These are phyloP conservation scores for Colletotrichum euphorbiae DNA, from an alignment of 2,329 filamentous ascomycete genomes.

Conservation along the genomic window DNA sequence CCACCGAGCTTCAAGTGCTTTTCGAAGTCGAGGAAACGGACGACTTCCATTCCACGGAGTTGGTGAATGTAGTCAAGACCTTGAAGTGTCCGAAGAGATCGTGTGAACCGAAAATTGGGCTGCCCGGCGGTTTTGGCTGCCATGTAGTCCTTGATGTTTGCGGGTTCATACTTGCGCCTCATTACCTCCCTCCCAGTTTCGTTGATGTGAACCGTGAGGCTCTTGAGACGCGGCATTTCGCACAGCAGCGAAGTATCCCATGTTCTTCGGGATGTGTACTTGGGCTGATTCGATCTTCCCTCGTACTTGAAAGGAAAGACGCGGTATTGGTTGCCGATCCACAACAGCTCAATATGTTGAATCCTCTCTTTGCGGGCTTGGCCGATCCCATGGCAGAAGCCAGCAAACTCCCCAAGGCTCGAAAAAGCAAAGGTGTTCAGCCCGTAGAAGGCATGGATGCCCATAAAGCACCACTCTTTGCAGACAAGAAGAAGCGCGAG, in stretches of 20 bases:
- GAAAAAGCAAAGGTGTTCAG: constrained; percentile 63
- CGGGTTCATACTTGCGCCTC: constrained; percentile 53
- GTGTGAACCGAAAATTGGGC: constrained; percentile 52
- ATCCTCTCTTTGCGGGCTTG: constrained; percentile 53
- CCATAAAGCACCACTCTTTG: constrained; percentile 55
- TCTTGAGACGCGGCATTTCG: constrained; percentile 53
- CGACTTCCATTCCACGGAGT: constrained; percentile 56
- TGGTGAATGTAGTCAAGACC: constrained; percentile 58
- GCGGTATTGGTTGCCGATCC: constrained; percentile 52
- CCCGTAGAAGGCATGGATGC: constrained; percentile 59
- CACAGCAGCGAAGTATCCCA: constrained; percentile 50
- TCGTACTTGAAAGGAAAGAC: constrained; percentile 34
- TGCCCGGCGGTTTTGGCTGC: constrained; percentile 49
- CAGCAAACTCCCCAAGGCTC: constrained; percentile 63
- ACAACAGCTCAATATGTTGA: constrained; percentile 58
- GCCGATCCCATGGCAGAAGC: constrained; percentile 58
- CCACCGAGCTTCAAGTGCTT: constrained; percentile 22
- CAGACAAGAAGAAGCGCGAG: constrained; percentile 55
- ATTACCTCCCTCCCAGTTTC: constrained; percentile 49
- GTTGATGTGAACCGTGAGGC: constrained; percentile 53
- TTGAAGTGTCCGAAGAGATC: constrained; percentile 55
- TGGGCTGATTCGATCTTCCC: constrained; percentile 15
- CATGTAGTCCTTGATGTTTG: constrained; percentile 42
- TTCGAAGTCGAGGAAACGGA: constrained; percentile 56
- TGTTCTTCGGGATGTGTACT: constrained; percentile 53